Evolutionary conservation across 2,329 filamentous ascomycete species (phyloP).

Genomic region (Aspergillus pseudonomiae): DNA sequence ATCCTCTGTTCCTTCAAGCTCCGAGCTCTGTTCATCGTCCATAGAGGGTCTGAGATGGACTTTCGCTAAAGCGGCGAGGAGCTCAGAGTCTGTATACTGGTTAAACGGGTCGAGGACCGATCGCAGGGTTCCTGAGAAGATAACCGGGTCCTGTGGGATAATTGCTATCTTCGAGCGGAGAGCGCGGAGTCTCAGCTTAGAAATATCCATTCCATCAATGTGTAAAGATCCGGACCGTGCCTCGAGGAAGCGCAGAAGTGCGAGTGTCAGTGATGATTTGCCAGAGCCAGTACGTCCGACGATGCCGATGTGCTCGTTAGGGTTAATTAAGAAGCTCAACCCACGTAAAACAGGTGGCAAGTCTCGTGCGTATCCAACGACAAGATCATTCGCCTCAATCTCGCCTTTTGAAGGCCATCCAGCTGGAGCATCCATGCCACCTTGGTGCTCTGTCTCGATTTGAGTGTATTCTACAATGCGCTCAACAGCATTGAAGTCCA

Average conservation of each 20-base stretch:
- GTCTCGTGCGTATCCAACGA: conserved; percentile 70
- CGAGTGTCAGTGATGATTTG: conserved; percentile 75
- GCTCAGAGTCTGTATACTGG: conserved; percentile 66
- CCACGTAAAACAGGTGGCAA: conserved; percentile 71
- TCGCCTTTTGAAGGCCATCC: conserved; percentile 75
- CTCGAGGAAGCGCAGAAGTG: conserved; percentile 77
- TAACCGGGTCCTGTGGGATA: conserved; percentile 78
- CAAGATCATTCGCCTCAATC: conserved; percentile 71
- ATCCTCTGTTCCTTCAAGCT: conserved; percentile 47
- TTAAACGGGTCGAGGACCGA: conserved; percentile 77
- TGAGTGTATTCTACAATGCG: conserved; percentile 74
- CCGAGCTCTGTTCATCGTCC: conserved; percentile 8
- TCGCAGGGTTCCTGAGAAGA: conserved; percentile 76
- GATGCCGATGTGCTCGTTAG: conserved; percentile 73
- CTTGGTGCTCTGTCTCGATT: conserved; percentile 67
- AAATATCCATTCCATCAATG: conserved; percentile 76
- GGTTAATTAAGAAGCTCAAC: conserved; percentile 66
- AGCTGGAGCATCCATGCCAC: conserved; percentile 65
- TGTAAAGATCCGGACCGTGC: conserved; percentile 65
- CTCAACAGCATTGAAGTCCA: conserved; percentile 78
- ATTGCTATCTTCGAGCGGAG: conserved; percentile 74
- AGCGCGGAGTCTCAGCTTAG: conserved; percentile 69
- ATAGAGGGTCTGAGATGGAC: conserved; percentile 60
- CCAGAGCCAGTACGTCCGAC: conserved; percentile 78
- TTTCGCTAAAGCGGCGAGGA: conserved; percentile 68